Base-by-base conservation (phyloP, 177 flowering plant genomes). In the Telopea speciosissima region DNA sequence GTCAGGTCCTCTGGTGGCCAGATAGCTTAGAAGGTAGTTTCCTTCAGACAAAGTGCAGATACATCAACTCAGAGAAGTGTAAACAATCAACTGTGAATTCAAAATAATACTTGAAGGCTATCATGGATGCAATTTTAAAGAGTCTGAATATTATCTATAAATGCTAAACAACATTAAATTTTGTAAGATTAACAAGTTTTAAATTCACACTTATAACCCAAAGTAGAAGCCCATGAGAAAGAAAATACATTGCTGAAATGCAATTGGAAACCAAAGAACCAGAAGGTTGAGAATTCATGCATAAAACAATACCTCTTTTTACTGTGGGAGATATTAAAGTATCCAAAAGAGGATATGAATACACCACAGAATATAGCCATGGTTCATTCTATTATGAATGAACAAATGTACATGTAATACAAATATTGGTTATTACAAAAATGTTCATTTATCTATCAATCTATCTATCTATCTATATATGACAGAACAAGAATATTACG, bases 1-100 rank as follows among this genome's bases (percentile, higher is more conserved):
- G 22, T 91, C 87, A 42, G 96, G 99, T 78, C 99, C 99, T 84
- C 98, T 89, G 52, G 81, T 90, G 64, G 96, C 98, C 80, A 95
- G 78, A 83, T 95, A 95, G 78, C 79, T 91, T 67, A 95, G 78
- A 72, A 95, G 82, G 79, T 95, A 95, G 74, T 83, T 87, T 79
- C 98, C 98, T 94, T 77, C 81, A 85, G 19, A 73, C 65, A 81
- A 22, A 78, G 68, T 70, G 54, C 78, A 79, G 66, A 52, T 23
- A 26, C 49, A 26, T 42, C 16, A 54, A 73, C 72, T 74, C 71
- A 69, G 49, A 44, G 23, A 61, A 56, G 33, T 25, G 25, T 13
- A 33, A 12, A 25, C 9, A 24, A 66, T 58, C 63, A 23, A 56
- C 19, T 49, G 40, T 8, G 6, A 33, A 68, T 8, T 4, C 11